Percentiles rank a stretch among this genome's conserved stretches.
phyloP scores from a whole-genome alignment of 2,329 filamentous ascomycete species.

The Escovopsis weberi region DNA sequence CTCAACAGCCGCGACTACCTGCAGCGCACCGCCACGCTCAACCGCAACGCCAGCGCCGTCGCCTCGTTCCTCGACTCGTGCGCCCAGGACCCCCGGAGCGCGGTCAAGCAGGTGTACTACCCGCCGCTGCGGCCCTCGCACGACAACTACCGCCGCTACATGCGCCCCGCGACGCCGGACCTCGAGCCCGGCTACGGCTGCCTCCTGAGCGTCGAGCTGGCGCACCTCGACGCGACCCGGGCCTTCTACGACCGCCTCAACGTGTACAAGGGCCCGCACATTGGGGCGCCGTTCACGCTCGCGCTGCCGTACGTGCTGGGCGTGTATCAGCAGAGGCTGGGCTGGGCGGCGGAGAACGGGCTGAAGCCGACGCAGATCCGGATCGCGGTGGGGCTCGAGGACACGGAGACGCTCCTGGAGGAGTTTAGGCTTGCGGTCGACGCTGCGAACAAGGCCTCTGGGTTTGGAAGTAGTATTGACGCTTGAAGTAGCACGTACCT shows the following conservation, averaged over 20 bases:
- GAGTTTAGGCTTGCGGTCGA: conserved; percentile 8
- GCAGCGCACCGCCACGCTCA: conserved; percentile 21
- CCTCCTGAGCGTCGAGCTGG: conserved; percentile 35
- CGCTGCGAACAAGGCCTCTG: conserved; percentile 3
- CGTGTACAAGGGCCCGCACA: conserved; percentile 33
- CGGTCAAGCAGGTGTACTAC: conserved; percentile 23
- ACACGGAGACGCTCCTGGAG: conserved; percentile 14
- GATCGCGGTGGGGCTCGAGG: conserved; percentile 30
- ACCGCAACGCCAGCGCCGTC: conserved; percentile 30
- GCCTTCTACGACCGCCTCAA: conserved; percentile 34
- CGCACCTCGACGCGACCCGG: conserved; percentile 17
- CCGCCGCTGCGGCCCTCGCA: conserved; percentile 23
- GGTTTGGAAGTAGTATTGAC: too few species aligned
- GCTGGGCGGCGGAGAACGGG: conserved; percentile 24
- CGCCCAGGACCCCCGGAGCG: conserved; percentile 16
- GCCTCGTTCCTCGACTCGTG: conserved; percentile 23
- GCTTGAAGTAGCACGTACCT: too few species aligned
- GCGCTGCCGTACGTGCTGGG: conserved; percentile 25
- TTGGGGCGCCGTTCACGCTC: conserved; percentile 36
- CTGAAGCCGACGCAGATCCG: conserved; percentile 26
- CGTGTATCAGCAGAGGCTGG: conserved; percentile 22
- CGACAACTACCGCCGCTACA: conserved; percentile 16
- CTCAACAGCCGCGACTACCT: conserved; percentile 26
- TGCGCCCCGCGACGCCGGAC: conserved; percentile 18
- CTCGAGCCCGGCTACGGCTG: conserved; percentile 30